Evolutionary conservation across 2,329 filamentous ascomycete genomes (phyloP), one percentile per base, ranked within the genome.

Genomic region (Fonsecaea erecta): DNA sequence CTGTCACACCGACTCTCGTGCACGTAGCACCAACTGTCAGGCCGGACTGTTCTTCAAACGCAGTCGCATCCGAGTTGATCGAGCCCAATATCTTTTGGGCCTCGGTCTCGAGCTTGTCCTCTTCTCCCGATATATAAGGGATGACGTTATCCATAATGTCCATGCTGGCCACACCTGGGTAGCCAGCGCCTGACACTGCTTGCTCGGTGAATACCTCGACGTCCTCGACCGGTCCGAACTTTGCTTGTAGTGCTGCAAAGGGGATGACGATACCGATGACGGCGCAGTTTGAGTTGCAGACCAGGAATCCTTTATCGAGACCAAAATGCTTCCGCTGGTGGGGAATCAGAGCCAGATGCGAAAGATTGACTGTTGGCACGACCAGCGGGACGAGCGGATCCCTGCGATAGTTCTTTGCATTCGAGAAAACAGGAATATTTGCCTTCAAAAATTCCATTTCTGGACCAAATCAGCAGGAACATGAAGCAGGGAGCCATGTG

Each of bases 281-380:
- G 63, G 94, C 94, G 81, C 95, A 99, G 82, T 98, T 98, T 70
- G 92, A 96, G 83, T 98, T 98, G 85, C 94, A 98, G 66, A 97
- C 92, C 40, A 98, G 82, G 82, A 98, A 97, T 26, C 95, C 95
- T 79, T 91, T 93, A 68, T 90, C 82, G 52, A 97, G 83, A 30
- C 82, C 82, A 77, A 90, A 86, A 51, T 90, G 84, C 75, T 87
- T 84, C 68, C 91, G 86, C 81, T 98, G 94, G 79, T 96, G 89
- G n/a, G 90, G 89, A 75, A 98, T 94, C 67, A 97, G 85, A 75
- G 90, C 86, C 73, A 97, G 86, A 79, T 98, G 94, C 51, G 86
- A 80, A 12, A 96, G 88, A 82, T 98, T 98, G 77, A 98, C 93
- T 21, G 93, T 97, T 1, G 95, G 95, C 8, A 98, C 93, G 70